Evolutionary conservation across 495 filamentous ascomycete species (phyloP), one percentile per base, ranked within the genome.

Genomic region (Annulohypoxylon stygium): DNA sequence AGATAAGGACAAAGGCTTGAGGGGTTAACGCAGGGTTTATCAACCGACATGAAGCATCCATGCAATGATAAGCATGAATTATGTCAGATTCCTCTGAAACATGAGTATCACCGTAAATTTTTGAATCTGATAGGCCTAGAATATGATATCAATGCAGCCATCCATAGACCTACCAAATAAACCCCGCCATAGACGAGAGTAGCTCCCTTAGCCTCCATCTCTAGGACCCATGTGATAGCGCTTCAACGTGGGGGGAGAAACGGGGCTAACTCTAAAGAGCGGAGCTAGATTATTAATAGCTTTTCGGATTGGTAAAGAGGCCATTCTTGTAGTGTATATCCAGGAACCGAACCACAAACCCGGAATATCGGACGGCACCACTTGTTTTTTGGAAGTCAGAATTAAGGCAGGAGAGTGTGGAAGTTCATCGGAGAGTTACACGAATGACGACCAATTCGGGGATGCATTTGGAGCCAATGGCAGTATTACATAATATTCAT

Each of bases 231-330:
- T 57, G 53, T 57, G 53, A 57, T 57, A 37, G 20, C 33, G 9
- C 53, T 18, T 37, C 53, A 20, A 37, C 53, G 53, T 23, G 53
- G 53, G 53, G 50, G 50, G 50, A 47, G 30, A n/a, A 37, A 33
- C 10, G 53, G 53, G 36, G 53, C 14, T 57, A 57, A 37, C 48
- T 53, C 20, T 53, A 53, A 53, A 53, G 20, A 30, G 48, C 48
- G 48, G 48, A 30, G 48, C 11, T 20, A 0, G 12, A 30, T 53
- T 53, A 30, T 26, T 7, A 30, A 26, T 26, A 14, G 48, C 48
- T 53, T 53, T 23, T 0, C 3, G 43, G 16, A 53, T 53, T 53
- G 5, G 43, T 14, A 14, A 23, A 53, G 9, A 53, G 1, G 16
- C 11, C 48, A 47, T 20, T 18, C 26, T 47, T 20, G 43, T 4